Evolutionary conservation across 2,329 filamentous ascomycete genomes (phyloP), one percentile per base, ranked within the genome.

Genomic region (Fusarium sp.): DNA sequence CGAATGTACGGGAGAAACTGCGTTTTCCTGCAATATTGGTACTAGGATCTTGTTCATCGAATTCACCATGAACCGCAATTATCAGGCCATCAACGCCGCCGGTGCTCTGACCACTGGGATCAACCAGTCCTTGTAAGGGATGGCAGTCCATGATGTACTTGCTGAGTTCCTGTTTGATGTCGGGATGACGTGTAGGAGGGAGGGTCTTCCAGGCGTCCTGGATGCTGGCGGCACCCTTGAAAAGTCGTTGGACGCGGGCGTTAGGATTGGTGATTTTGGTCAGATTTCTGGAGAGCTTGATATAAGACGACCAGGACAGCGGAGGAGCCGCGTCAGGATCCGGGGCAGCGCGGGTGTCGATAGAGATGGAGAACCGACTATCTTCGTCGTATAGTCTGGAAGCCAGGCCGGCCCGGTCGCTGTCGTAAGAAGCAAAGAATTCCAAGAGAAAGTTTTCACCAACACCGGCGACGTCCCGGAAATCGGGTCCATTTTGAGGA

Each of bases 101-200:
- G 1, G 81, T 77, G 64, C 84, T 90, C 67, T 90, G 84, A 2
- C 89, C 88, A 13, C 85, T 86, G 4, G 89, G 89, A 72, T 97
- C 93, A 4, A 86, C 85, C 26, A 97, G 84, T 34, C 90, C 89
- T 3, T 90, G 87, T 34, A 94, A 83, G 16, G 91, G 86, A 72
- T 93, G 90, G 70, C 92, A 94, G 79, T 97, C 93, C 75, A 97
- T 89, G 53, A 93, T 87, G 84, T 93, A 97, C 72, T 94, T 92
- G 74, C 87, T 84, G 13, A 89, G 80, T 46, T 92, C 87, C 2
- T 85, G 80, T 49, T 85, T 82, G 66, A 97, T 86, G 73, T 91
- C 86, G 2, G 93, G 91, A 76, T 97, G 94, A 44, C 86, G 87
- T 10, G 93, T 95, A 40, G 83, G 80, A 1, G 94, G 94, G 4